These are phyloP conservation scores for Arthroderma uncinatum DNA, from an alignment of 2,329 filamentous ascomycete species.

Conservation along the genomic window DNA sequence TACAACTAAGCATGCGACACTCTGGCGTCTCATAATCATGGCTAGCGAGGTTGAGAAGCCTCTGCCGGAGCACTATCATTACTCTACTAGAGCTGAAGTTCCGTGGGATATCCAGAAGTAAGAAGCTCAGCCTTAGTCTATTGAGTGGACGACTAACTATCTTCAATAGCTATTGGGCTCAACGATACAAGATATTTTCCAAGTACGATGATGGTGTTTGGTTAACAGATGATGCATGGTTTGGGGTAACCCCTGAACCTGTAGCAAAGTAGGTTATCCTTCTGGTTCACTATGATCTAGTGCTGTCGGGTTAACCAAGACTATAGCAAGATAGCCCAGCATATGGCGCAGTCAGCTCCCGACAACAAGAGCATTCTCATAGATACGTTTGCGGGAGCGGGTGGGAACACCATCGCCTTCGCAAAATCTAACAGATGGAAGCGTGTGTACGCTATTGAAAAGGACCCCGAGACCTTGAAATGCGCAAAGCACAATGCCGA, in stretches of 20 bases:
- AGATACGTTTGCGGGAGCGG: constrained; percentile 82
- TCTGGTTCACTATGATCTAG: background rate
- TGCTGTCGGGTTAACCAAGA: background rate
- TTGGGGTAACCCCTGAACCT: constrained; percentile 87
- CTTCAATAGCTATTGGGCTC: constrained; percentile 66
- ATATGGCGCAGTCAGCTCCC: constrained; percentile 50
- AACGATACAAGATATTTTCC: constrained; percentile 78
- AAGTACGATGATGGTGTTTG: constrained; percentile 77
- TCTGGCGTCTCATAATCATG: constrained; percentile 19
- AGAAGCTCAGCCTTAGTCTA: constrained; percentile 14
- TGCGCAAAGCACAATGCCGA: constrained; percentile 89
- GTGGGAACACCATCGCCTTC: constrained; percentile 92
- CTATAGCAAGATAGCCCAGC: constrained; percentile 58
- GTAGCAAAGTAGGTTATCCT: constrained; percentile 58
- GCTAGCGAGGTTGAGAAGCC: constrained; percentile 23
- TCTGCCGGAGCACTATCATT: constrained; percentile 57
- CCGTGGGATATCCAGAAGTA: constrained; percentile 79
- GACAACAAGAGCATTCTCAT: constrained; percentile 56
- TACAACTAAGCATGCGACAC: background rate
- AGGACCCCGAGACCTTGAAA: constrained; percentile 63
- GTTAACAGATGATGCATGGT: constrained; percentile 93
- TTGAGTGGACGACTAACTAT: constrained; percentile 7
- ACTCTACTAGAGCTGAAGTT: constrained; percentile 57
- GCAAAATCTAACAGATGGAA: constrained; percentile 69
- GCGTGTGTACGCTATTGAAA: constrained; percentile 79